Conservation (phyloP, 1,139 yeast genomes). For the Eremothecium coryli region DNA sequence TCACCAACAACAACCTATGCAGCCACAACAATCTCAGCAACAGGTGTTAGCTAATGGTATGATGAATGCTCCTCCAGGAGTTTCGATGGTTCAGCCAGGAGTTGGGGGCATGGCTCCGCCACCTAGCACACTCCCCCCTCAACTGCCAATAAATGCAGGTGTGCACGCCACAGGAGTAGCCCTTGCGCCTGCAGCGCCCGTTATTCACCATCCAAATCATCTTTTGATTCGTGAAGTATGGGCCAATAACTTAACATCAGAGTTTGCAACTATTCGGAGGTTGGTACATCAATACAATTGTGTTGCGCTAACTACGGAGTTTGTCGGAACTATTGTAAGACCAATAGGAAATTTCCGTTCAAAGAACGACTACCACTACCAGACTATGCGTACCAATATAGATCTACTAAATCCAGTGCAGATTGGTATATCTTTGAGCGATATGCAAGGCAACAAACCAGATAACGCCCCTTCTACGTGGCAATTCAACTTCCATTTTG, state of each 20-base stretch:
- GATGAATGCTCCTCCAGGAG: constrained; percentile 16
- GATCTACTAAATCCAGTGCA: constrained; percentile 82
- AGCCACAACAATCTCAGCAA: constrained; percentile 12
- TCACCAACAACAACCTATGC: constrained; percentile 15
- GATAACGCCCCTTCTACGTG: constrained; percentile 72
- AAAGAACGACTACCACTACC: constrained; percentile 89
- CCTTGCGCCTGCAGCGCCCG: constrained; percentile 6
- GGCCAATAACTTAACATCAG: constrained; percentile 75
- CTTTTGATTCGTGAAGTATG: constrained; percentile 54
- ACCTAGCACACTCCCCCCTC: constrained; percentile 9
- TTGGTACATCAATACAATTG: constrained; percentile 61
- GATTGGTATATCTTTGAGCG: constrained; percentile 77
- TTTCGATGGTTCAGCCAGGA: constrained; percentile 16
- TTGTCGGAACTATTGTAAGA: constrained; percentile 92
- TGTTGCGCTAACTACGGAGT: constrained; percentile 79
- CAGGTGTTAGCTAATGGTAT: constrained; percentile 7
- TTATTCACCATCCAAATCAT: constrained; percentile 19
- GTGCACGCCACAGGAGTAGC: constrained; percentile 3
- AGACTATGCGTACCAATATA: constrained; percentile 83
- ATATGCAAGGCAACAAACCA: constrained; percentile 65
- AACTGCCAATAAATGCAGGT: constrained; percentile 6
- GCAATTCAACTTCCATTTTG: constrained; percentile 91
- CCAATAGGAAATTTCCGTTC: constrained; percentile 94
- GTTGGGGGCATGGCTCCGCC: constrained; percentile 12
- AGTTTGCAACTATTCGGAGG: constrained; percentile 64